A percentile compares a stretch with the other conserved stretches of the same genome.
Evolutionary conservation across 371 early-diverging fungal genomes (phyloP).

Genomic region (Apophysomyces variabilis): DNA sequence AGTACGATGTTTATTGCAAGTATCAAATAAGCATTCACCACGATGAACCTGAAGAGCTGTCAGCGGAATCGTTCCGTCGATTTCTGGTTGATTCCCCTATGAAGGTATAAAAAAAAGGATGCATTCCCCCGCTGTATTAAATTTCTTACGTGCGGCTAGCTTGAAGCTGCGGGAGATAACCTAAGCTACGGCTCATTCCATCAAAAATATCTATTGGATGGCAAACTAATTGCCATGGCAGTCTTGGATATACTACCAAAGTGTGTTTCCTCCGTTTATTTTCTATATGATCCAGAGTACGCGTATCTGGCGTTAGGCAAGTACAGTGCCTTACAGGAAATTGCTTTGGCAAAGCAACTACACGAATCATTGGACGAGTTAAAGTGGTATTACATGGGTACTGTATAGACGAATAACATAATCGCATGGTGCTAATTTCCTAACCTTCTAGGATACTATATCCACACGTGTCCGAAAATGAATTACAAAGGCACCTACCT

Average conservation of each 20-base stretch:
- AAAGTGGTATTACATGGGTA: conserved; percentile 89
- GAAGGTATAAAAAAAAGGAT: conserved; percentile 33
- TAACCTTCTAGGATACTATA: conserved; percentile 74
- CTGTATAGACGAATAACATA: not conserved
- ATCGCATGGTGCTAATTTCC: not conserved
- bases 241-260: conserved; percentile 90
- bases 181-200: conserved; percentile 83
- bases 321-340: conserved; percentile 85
- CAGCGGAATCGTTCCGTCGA: conserved; percentile 54
- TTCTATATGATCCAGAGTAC: conserved; percentile 90
- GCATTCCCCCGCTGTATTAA: not conserved
- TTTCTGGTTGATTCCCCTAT: conserved; percentile 86
- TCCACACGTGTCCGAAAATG: conserved; percentile 92
- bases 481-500: conserved; percentile 87
- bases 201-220: conserved; percentile 83
- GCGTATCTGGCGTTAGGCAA: conserved; percentile 77
- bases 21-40: conserved; percentile 86
- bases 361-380: conserved; percentile 36
- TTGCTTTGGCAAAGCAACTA: conserved; percentile 56
- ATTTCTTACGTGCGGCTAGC: not conserved
- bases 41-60: conserved; percentile 65
- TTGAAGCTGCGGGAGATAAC: conserved; percentile 19
- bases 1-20: conserved; percentile 73
- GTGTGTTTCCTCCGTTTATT: conserved; percentile 93
- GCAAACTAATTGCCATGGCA: conserved; percentile 80